These are phyloP conservation scores for Pseudotulostoma volvatum DNA, from an alignment of 495 filamentous ascomycete species.

Conservation along the genomic window DNA sequence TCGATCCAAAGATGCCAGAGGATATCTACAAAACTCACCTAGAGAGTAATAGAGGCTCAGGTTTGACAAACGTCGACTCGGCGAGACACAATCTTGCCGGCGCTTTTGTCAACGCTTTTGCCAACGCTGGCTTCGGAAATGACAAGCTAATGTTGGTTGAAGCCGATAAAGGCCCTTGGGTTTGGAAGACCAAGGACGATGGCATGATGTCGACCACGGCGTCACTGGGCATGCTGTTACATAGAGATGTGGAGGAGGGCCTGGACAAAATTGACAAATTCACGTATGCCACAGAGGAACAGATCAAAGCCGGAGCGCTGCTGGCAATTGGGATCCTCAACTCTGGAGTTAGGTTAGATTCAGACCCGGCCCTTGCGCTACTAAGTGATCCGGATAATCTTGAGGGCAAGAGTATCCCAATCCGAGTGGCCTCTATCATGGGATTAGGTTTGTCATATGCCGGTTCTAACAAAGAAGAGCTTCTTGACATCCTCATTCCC, in stretches of 20 bases:
- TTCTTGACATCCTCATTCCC: conserved; percentile 65
- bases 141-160: conserved; percentile 93
- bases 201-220: conserved; percentile 94
- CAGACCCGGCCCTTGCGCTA: conserved; percentile 75
- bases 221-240: conserved; percentile 72
- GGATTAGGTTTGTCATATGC: conserved; percentile 89
- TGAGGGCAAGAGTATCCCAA: conserved; percentile 53
- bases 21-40: conserved; percentile 99
- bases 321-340: conserved; percentile 88
- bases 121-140: conserved; percentile 85
- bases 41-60: conserved; percentile 81
- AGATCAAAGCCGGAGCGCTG: conserved; percentile 76
- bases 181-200: conserved; percentile 98
- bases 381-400: conserved; percentile 63
- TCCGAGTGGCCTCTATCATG: conserved; percentile 78
- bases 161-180: conserved; percentile 72
- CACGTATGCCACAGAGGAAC: conserved; percentile 66
- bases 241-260: conserved; percentile 81
- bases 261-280: conserved; percentile 87
- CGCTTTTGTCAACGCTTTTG: conserved; percentile 91
- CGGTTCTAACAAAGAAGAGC: conserved; percentile 73
- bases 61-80: conserved; percentile 86
- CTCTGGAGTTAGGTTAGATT: conserved; percentile 71
- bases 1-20: conserved; percentile 92
- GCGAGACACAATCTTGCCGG: conserved; percentile 90